Base-by-base conservation (phyloP, 2,329 filamentous ascomycete genomes). In the Phyllosticta citrichinensis region DNA sequence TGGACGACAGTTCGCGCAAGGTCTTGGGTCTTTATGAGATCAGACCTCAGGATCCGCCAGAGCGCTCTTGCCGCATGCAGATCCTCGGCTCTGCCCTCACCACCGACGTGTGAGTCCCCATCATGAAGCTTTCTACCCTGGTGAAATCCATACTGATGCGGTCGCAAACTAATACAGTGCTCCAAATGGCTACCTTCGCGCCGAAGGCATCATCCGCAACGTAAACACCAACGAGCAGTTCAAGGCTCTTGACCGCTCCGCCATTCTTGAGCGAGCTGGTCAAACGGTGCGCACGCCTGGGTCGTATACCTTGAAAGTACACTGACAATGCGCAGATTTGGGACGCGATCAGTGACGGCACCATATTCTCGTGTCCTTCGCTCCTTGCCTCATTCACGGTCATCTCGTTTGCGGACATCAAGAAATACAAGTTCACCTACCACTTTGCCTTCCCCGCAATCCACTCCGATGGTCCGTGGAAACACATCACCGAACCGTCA, bases 391-490 rank as follows among this genome's bases (percentile, higher is more conserved):
- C 90, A 6, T 97, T 97, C 73, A 83, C 89, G 25, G 85, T 95
- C 62, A 84, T 97, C 54, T 96, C 91, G 17, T 99, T 90, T 72
- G 93, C 94, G 64, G 93, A 99, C 71, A 82, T 99, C 35, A 99
- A 99, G 74, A 97, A 95, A 71, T 97, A 97, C 77, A 90, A 87
- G 64, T 97, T 97, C 72, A 91, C 88, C n/a, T 97, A 97, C 76
- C 96, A 95, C 86, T 97, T 97, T 74, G 93, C 88, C 5, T 99
- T 96, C 69, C 94, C 94, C 0, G 91, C 93, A 17, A 81, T 99
- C 53, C 92, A 96, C 71, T 96, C 93, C 3, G 87, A 93, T 60
- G 90, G 91, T 1, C 79, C 82, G 27, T 99, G 94, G 94, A 87
- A 83, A 67, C 54, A 30, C 9, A 64, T 70, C 4, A 67, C 71